Evolutionary conservation across 1,139 yeast genomes (phyloP), one percentile per base, ranked within the genome.

Genomic region (Zygosaccharomyces sapae): DNA sequence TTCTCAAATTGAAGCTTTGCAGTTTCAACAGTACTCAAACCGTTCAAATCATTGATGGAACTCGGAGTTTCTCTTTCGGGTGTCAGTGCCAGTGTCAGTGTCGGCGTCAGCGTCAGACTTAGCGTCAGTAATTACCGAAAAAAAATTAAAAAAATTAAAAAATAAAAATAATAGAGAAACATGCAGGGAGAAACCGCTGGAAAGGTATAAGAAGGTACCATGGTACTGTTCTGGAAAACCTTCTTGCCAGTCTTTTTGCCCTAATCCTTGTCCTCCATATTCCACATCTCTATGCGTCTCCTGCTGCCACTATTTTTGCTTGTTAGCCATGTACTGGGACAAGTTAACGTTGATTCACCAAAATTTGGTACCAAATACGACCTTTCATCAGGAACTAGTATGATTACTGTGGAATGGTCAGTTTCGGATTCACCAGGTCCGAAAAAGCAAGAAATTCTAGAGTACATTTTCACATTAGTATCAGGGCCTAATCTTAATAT

Each of bases 401-500:
- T 68, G 0, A 61, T 89, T 38, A 62, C 69, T 0, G 57, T 87
- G 18, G 55, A 67, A 25, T 88, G 96, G 95, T 62, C 66, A 5
- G 88, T 84, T n/a, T n/a, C n/a, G n/a, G n/a, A n/a, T n/a, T 61
- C 67, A n/a, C 54, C 57, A 1, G 25, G 34, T 22, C 85, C 83
- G 2, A 55, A 70, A 2, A 63, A 83, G 38, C 42, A 59, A 0
- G 73, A 76, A 4, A 76, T 79, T 27, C 55, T 66, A 5, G 50
- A 70, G 0, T 80, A 76, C 51, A 72, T 82, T 2, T 72, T 89
- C 49, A 65, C 72, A 18, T 70, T 89, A 45, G 84, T 94, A 69
- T 77, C 94, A 1, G 95, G 95, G n/a, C 66, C 81, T 12, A 76
- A 80, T 59, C 37, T 63, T 13, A 62, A 69, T 8, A 74, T 82